Evolutionary conservation across 2,329 filamentous ascomycete species (phyloP), one percentile per base, ranked within the genome.

Genomic region (Pseudocercospora vitis): DNA sequence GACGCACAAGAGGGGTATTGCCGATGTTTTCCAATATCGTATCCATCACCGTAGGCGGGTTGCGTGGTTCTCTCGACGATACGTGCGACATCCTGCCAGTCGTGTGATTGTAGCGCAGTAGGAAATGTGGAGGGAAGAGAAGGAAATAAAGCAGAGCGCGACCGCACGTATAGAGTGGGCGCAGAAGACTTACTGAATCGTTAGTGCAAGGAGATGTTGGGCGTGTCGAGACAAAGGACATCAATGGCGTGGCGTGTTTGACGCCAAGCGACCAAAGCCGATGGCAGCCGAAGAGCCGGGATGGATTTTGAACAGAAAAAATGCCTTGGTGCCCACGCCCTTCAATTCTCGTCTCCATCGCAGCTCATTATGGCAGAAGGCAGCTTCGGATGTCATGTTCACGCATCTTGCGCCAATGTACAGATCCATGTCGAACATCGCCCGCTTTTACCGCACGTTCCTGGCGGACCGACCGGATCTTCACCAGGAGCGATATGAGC

Each of bases 1-100:
- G 80, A 46, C 88, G 87, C 35, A 99, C 90, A 50, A 99, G 84
- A n/a, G 94, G 94, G 33, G 92, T 96, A 74, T 95, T 92, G 68
- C 91, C 92, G 65, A 99, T 96, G 63, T 96, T 84, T 74, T 96
- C 86, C 40, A 85, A 88, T 61, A 91, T 88, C 52, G 84, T 85
- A 66, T 83, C 74, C 73, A 85, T 80, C 53, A 79, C 77, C 58
- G 77, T 74, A 2, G 81, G 81, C 39, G 81, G 80, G 56, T 78
- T 70, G 56, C 75, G 74, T 37, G 67, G 67, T 59, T 79, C 75
- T 58, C 71, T 72, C 18, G 77, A 79, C 29, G 57, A 61, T 45
- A 67, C 55, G 55, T 68, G 65, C 29, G 65, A 68, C 65, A 69
- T 68, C 45, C 29, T 61, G 59, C 14, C n/a, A n/a, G 37, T n/a